These are phyloP conservation scores for Cenococcum geophilum DNA, from an alignment of 495 filamentous ascomycete species.

Conservation along the genomic window DNA sequence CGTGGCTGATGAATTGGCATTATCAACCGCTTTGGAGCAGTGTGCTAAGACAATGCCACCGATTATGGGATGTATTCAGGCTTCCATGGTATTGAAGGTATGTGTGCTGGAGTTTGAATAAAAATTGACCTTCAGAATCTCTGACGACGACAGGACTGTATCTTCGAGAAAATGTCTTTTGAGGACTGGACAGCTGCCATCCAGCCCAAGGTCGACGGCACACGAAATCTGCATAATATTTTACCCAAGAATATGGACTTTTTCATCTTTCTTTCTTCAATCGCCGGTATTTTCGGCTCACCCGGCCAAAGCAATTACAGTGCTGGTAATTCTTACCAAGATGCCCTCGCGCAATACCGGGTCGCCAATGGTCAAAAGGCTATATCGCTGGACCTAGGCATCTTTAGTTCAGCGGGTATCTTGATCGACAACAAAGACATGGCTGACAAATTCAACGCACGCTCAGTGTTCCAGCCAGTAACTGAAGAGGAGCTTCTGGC, in stretches of 20 bases:
- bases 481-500: not conserved
- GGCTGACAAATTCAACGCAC: not conserved
- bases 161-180: not conserved
- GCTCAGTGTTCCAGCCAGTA: not conserved
- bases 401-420: not conserved
- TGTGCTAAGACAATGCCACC: conserved; percentile 1
- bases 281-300: conserved; percentile 1
- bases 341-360: not conserved
- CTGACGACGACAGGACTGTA: not conserved
- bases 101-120: too few species aligned
- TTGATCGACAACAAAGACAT: not conserved
- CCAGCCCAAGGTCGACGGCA: not conserved
- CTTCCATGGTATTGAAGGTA: conserved; percentile 13
- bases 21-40: not conserved
- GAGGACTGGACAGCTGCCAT: not conserved
- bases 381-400: conserved; percentile 5
- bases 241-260: not conserved
- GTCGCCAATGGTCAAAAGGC: not conserved
- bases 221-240: conserved; percentile 2
- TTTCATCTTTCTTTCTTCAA: conserved; percentile 7
- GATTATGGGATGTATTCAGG: conserved; percentile 27
- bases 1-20: not conserved
- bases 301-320: conserved; percentile 2
- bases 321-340: conserved; percentile 1
- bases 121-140: too few species aligned